Percentiles rank a stretch among this genome's conserved stretches.
phyloP scores from a whole-genome alignment of 2,329 filamentous ascomycete genomes.

The Monilinia vaccinii-corymbosi region DNA sequence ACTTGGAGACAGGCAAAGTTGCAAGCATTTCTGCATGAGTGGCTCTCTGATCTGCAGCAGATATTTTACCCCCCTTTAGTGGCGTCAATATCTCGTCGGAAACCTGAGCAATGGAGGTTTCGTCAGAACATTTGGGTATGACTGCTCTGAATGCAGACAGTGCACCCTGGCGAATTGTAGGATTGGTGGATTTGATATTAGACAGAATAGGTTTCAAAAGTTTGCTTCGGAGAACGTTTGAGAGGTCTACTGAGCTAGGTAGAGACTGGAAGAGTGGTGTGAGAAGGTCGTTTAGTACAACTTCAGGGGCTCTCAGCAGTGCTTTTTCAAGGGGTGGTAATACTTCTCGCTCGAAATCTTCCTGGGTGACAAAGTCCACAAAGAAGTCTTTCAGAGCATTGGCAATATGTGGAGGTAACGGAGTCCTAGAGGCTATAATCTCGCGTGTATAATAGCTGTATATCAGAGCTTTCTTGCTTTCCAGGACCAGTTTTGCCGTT shows the following conservation, averaged over 20 bases:
- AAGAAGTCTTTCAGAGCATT: slow-evolving; percentile 77
- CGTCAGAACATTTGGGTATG: slow-evolving; percentile 51
- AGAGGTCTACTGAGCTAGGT: slow-evolving; percentile 64
- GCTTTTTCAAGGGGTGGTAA: slow-evolving; percentile 81
- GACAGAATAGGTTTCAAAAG: slow-evolving; percentile 82
- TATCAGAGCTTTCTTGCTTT: slow-evolving; percentile 59
- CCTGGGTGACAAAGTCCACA: slow-evolving; percentile 56
- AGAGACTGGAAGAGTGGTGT: slow-evolving; percentile 64
- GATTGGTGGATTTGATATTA: slow-evolving; percentile 85
- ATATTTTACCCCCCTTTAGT: slow-evolving; percentile 74
- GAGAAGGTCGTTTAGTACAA: slow-evolving; percentile 73
- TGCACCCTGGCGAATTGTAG: slow-evolving; percentile 65
- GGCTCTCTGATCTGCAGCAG: slow-evolving; percentile 75
- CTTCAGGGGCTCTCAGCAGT: slow-evolving; percentile 79
- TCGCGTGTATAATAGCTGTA: slow-evolving; percentile 80
- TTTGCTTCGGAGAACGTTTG: slow-evolving; percentile 59
- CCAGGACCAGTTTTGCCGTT: slow-evolving; percentile 51
- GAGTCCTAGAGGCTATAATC: slow-evolving; percentile 67
- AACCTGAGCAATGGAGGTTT: slow-evolving; percentile 53
- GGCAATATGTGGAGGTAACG: slow-evolving; percentile 63
- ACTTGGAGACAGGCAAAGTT: slow-evolving; percentile 48
- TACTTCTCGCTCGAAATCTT: slow-evolving; percentile 68
- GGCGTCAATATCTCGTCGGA: slow-evolving; percentile 70
- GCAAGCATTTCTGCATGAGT: slow-evolving; percentile 75
- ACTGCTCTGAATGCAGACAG: slow-evolving; percentile 64